phyloP scores from a whole-genome alignment of 2,329 filamentous ascomycete genomes.

The Daldinia sp. region DNA sequence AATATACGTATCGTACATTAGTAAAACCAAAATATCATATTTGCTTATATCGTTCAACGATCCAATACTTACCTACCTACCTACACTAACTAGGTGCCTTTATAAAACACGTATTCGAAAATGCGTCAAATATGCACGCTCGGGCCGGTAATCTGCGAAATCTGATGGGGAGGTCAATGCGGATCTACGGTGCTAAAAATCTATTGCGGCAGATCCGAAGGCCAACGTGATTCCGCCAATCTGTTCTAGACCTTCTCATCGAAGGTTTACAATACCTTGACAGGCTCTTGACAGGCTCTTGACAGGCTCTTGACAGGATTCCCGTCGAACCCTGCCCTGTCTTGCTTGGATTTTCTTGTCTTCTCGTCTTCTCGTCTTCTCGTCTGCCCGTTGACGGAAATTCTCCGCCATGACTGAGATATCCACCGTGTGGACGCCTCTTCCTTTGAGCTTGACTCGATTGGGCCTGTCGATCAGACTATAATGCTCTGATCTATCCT shows the following conservation, averaged over 20 bases:
- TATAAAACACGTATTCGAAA: background rate
- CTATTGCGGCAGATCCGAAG: conserved; percentile 33
- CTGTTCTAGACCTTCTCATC: conserved; percentile 36
- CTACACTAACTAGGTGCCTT: background rate
- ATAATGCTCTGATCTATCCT: conserved; percentile 31
- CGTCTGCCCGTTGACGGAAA: conserved; percentile 19
- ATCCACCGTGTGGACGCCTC: conserved; percentile 12
- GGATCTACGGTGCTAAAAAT: conserved; percentile 34
- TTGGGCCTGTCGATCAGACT: conserved; percentile 30
- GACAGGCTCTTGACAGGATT: background rate
- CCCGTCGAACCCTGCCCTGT: background rate
- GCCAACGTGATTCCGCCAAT: conserved; percentile 37
- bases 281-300: background rate
- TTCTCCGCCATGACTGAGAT: conserved; percentile 29
- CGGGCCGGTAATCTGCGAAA: conserved; percentile 31
- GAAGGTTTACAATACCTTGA: background rate
- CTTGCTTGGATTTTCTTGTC: no score
- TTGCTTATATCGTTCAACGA: no score
- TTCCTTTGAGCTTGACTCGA: conserved; percentile 18
- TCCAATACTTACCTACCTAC: no score
- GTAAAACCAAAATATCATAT: no score
- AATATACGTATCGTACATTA: no score
- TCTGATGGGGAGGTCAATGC: conserved; percentile 28
- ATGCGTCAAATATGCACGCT: conserved; percentile 13
- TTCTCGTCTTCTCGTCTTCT: background rate